Base-by-base conservation (phyloP, 257 asterid species). In the Nicotiana obtusifolia region DNA sequence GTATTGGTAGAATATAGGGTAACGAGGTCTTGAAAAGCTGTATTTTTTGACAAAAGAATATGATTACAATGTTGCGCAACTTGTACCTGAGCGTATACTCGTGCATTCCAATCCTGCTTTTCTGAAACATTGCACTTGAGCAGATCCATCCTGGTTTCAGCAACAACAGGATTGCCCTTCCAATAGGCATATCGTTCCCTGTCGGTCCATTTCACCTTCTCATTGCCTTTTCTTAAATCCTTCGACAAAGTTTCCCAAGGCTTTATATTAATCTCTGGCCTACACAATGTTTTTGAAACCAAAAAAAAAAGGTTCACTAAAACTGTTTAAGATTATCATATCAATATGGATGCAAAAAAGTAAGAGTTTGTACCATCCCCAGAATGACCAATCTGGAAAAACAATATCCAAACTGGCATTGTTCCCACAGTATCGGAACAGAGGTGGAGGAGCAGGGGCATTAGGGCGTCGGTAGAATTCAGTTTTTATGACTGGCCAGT, bases 111-210 rank as follows among this genome's bases (percentile, higher is more conserved):
- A n/a, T 95, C 99, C 17, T 90, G 90, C 60, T 88, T 80, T 19
- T 90, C 92, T 0, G 97, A 88, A 56, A 86, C 93, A 81, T 95
- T 90, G 82, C 99, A 95, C 53, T 84, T 92, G 78, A 92, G 89
- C 78, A 95, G 87, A 83, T 94, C 98, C 91, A 31, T 83, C 89
- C 99, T 90, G 10, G 89, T 87, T 14, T 66, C 54, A 52, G 93
- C 87, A n/a, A 89, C 93, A 3, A 1, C 3, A 0, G 94, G 97
- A 83, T 91, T 91, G 47, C 98, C 99, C 62, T 93, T 95, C 99
- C 99, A 95, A 77, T 87, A 94, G 59, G 99, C 97, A 83, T 89
- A 82, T 5, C 97, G 95, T 80, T 92, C 98, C 85, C 98, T 87
- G 15, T 90, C 94, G 2, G 80, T 82, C 99, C 99, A 95, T 68